phyloP scores from a whole-genome alignment of 495 filamentous ascomycete genomes.

The Tetracladium setigerum region DNA sequence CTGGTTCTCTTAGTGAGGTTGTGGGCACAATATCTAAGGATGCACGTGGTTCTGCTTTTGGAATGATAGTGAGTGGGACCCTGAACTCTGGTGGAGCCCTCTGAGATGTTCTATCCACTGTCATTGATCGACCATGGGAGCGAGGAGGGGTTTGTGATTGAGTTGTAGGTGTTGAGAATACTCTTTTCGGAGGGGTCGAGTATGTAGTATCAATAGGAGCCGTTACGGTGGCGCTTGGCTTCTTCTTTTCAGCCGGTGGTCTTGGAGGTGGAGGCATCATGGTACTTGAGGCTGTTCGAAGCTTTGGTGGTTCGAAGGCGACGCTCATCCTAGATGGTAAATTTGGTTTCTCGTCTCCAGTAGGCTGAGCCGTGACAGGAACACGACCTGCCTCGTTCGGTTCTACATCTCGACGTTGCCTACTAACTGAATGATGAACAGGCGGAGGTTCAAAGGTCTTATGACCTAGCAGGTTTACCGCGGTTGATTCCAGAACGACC shows the following conservation, averaged over 20 bases:
- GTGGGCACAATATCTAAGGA: conserved; percentile 9
- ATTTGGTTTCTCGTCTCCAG: conserved; percentile 47
- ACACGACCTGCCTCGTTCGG: conserved; percentile 25
- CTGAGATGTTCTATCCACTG: conserved; percentile 33
- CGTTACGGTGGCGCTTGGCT: conserved; percentile 5
- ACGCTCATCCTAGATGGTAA: conserved; percentile 48
- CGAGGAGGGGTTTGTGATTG: conserved; percentile 28
- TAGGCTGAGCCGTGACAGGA: conserved; percentile 24
- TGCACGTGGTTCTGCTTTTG: not conserved
- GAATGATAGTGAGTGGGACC: conserved; percentile 3
- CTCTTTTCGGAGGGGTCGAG: conserved; percentile 41
- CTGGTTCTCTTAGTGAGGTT: conserved; percentile 9
- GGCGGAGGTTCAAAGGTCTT: conserved; percentile 38
- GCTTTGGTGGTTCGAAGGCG: conserved; percentile 23
- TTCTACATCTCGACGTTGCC: conserved; percentile 26
- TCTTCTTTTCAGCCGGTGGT: conserved; percentile 28
- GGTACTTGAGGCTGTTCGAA: conserved; percentile 16
- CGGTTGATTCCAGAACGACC: conserved; percentile 7
- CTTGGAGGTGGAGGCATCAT: conserved; percentile 38
- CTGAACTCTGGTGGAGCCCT: conserved; percentile 29
- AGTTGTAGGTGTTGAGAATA: conserved; percentile 39
- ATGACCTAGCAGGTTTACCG: not conserved
- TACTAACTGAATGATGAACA: conserved; percentile 35
- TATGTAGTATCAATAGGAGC: conserved; percentile 13
- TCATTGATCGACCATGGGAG: conserved; percentile 42